Conservation (phyloP, 192 early-diverging fungal species). For the Geosiphon pyriformis region DNA sequence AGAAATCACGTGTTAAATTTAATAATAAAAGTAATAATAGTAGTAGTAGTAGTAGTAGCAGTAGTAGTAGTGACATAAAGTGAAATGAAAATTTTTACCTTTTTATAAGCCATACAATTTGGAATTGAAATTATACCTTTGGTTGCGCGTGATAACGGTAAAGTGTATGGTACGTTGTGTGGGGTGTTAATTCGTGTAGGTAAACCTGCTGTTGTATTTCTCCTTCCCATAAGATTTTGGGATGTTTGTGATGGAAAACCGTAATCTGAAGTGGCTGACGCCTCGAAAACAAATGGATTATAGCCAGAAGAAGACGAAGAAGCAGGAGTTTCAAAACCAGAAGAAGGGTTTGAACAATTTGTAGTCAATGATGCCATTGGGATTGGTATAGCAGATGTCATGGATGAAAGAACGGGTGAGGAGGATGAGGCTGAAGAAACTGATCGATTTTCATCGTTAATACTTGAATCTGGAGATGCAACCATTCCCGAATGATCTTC, state of each 20-base stretch:
- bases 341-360: background rate
- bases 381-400: constrained; percentile 19
- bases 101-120: background rate
- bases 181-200: background rate
- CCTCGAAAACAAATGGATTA: background rate
- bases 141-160: no score
- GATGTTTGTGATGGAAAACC: background rate
- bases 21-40: background rate
- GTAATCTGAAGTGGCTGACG: background rate
- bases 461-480: background rate
- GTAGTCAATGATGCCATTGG: background rate
- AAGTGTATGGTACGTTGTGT: background rate
- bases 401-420: constrained; percentile 12
- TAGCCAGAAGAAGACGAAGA: background rate
- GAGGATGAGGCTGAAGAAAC: constrained; percentile 26
- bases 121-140: background rate
- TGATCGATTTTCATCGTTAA: background rate
- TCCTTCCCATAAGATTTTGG: background rate
- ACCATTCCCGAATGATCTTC: background rate
- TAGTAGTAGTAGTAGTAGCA: background rate
- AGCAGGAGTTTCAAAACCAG: background rate
- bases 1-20: background rate
- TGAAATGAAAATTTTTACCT: constrained; percentile 1
- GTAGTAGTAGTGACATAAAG: background rate
- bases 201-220: background rate